These are phyloP conservation scores for Ceratocystis smalleyi DNA, from an alignment of 2,329 filamentous ascomycete species.

Conservation along the genomic window DNA sequence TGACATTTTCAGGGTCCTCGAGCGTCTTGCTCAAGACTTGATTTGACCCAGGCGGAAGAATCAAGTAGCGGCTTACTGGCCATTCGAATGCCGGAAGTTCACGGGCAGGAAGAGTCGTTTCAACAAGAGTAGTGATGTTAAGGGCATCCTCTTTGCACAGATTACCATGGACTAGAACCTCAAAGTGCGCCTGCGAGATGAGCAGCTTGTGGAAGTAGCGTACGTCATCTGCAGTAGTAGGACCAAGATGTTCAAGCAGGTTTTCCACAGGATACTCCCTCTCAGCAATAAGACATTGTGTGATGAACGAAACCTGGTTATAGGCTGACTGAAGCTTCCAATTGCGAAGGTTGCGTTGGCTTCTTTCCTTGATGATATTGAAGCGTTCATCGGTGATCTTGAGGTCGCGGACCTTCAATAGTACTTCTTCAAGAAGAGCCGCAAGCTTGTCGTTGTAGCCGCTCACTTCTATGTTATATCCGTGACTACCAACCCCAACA, in stretches of 20 bases:
- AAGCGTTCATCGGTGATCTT: slow-evolving; percentile 78
- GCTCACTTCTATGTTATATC: slow-evolving; percentile 61
- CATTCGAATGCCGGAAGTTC: slow-evolving; percentile 62
- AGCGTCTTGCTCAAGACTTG: slow-evolving; percentile 68
- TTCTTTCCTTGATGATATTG: slow-evolving; percentile 74
- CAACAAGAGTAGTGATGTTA: slow-evolving; percentile 67
- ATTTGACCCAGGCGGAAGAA: slow-evolving; percentile 67
- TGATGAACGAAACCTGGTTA: slow-evolving; percentile 71
- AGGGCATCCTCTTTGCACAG: slow-evolving; percentile 86
- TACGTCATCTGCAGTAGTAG: slow-evolving; percentile 59
- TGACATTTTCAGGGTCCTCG: slow-evolving; percentile 77
- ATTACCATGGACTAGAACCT: slow-evolving; percentile 81
- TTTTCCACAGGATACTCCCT: slow-evolving; percentile 67
- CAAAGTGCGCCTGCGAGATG: slow-evolving; percentile 70
- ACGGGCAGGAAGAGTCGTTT: slow-evolving; percentile 59
- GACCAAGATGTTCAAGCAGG: slow-evolving; percentile 57
- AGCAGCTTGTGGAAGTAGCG: slow-evolving; percentile 65
- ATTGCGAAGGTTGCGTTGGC: slow-evolving; percentile 64
- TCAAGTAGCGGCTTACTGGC: slow-evolving; percentile 59
- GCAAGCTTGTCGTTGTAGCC: slow-evolving; percentile 96
- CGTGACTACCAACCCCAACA: slow-evolving; percentile 55
- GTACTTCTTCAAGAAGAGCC: slow-evolving; percentile 77
- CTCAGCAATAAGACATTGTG: slow-evolving; percentile 63
- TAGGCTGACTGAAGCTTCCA: slow-evolving; percentile 81
- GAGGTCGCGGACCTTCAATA: slow-evolving; percentile 69